phyloP scores from a whole-genome alignment of 345 rosid genomes.

The Carallia brachiata region DNA sequence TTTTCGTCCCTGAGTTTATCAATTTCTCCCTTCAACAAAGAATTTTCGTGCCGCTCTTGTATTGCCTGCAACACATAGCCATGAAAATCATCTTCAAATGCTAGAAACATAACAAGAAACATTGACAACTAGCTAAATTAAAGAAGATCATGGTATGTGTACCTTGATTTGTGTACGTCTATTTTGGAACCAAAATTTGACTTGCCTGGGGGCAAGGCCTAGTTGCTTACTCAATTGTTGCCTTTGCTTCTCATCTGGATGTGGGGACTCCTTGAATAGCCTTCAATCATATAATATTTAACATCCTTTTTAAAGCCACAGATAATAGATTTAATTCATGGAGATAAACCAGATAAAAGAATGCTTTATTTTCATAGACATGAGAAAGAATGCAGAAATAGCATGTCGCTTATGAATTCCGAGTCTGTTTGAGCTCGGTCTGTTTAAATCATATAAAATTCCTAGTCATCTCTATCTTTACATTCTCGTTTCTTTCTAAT shows the following conservation, averaged over 20 bases:
- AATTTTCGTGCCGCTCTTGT: slow-evolving; percentile 95
- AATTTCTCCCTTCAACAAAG: slow-evolving; percentile 72
- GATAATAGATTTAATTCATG: too few relatives aligned
- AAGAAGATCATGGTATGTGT: neutral
- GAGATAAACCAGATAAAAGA: too few relatives aligned
- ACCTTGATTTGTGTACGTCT: slow-evolving; percentile 98
- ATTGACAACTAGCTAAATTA: too few relatives aligned
- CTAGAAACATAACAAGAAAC: too few relatives aligned
- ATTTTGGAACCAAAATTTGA: slow-evolving; percentile 99
- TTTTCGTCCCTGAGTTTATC: slow-evolving; percentile 86
- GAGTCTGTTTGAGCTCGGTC: neutral
- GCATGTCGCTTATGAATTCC: slow-evolving; percentile 10
- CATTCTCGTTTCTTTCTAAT: slow-evolving; percentile 18
- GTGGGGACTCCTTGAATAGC: slow-evolving; percentile 94
- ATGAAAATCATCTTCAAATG: neutral
- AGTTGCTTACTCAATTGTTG: slow-evolving; percentile 87
- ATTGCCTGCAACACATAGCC: slow-evolving; percentile 50
- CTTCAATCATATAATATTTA: slow-evolving; percentile 14
- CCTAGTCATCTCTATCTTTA: slow-evolving; percentile 27
- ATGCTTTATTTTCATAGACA: neutral
- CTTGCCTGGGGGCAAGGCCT: slow-evolving; percentile 95
- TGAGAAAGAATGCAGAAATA: slow-evolving; percentile 14
- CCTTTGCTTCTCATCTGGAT: slow-evolving; percentile 98
- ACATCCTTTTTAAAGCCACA: too few relatives aligned
- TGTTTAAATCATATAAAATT: neutral